A percentile compares a stretch with the other conserved stretches of the same genome.
phyloP scores from a whole-genome alignment of 805 yeast genomes.

The Starmera amethionina region DNA sequence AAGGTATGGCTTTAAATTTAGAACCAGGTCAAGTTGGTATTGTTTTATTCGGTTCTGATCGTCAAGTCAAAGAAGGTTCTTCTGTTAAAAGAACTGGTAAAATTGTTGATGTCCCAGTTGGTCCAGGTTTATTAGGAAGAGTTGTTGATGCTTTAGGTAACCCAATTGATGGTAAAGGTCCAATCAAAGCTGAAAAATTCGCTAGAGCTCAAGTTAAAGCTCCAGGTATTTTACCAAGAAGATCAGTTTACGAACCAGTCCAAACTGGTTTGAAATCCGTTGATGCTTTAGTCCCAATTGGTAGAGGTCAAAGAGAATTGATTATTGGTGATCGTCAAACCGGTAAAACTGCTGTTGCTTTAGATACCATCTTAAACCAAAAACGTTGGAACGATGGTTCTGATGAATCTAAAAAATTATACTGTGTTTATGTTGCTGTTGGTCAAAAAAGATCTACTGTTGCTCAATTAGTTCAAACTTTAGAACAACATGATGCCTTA shows the following conservation, averaged over 20 bases:
- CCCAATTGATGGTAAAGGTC: slow-evolving; percentile 99
- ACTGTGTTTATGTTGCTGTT: slow-evolving; percentile 99
- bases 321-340: slow-evolving; percentile 99
- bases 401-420: slow-evolving; percentile 95
- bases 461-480: slow-evolving; percentile 98
- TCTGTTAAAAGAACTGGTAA: slow-evolving; percentile 99
- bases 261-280: slow-evolving; percentile 99
- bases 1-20: slow-evolving; percentile 99
- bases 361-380: slow-evolving; percentile 97
- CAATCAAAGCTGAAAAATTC: slow-evolving; percentile 74
- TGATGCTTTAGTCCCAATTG: slow-evolving; percentile 98
- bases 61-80: slow-evolving; percentile 98
- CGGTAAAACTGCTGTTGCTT: slow-evolving; percentile 99
- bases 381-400: slow-evolving; percentile 95
- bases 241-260: slow-evolving; percentile 97
- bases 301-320: slow-evolving; percentile 99
- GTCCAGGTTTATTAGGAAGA: slow-evolving; percentile 97
- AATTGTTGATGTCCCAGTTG: slow-evolving; percentile 98
- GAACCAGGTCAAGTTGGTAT: slow-evolving; percentile 99
- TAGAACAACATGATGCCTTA: slow-evolving; percentile 96
- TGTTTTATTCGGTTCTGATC: slow-evolving; percentile 98
- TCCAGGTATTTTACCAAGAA: slow-evolving; percentile 99
- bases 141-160: slow-evolving; percentile 98
- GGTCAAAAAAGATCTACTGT: slow-evolving; percentile 99
- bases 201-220: slow-evolving; percentile 99